Base-by-base conservation (phyloP, 345 rosid species). In the Acer saccharum region DNA sequence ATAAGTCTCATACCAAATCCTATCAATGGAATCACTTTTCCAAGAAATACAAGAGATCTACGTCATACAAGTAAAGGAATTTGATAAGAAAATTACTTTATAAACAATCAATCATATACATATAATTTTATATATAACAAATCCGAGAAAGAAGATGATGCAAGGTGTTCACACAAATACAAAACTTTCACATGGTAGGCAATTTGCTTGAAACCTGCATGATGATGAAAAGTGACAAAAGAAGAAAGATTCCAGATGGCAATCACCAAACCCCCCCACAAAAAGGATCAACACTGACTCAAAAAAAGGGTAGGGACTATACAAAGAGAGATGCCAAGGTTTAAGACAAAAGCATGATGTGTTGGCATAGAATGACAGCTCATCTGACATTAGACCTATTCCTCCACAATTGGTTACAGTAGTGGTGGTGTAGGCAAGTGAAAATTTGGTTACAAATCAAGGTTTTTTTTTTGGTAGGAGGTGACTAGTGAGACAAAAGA, bases 301-400 rank as follows among this genome's bases (percentile, higher is more conserved):
- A 55, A 20, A 39, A 39, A 29, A 17, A 29, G 25, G 29, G 27
- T 27, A 13, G 57, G 14, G 50, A 13, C 3, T 10, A 13, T 46
- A 46, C 50, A 54, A 18, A 52, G 58, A 16, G 58, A 41, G 52
- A 65, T 61, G 77, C 69, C 83, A 80, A 72, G 60, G 69, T 21
- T 44, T 27, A 62, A 48, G 83, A 73, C 78, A 68, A 72, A 54
- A 52, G 52, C 20, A 65, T 65, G 70, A 69, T 16, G 3, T 65
- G 71, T 46, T 75, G 77, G 68, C 21, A 57, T 44, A 50, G 77
- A 78, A 75, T 75, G 81, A 78, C 76, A 61, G 65, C n/a, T 82
- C 73, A 78, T 72, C 68, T 71, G 52, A 60, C 52, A 46, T 10
- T 41, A 72, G 41, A 65, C 29, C 81, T 54, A 39, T 43, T 41